A percentile compares a stretch with the other conserved stretches of the same genome.
Conservation (phyloP, 148 eudicot species). For the Pouteria glomerata region DNA sequence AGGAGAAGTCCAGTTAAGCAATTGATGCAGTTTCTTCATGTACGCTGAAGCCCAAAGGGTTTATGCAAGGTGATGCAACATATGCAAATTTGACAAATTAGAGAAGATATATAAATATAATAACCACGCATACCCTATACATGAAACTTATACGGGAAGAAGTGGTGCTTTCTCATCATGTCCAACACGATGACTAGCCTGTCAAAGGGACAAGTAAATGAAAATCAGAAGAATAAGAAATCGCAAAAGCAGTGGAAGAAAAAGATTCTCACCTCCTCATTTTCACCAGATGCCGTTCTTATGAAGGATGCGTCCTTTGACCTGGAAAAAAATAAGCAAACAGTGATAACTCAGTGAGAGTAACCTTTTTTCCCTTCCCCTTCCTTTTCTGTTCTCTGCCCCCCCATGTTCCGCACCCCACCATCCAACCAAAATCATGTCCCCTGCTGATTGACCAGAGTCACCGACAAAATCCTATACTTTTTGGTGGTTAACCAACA, state of each 20-base stretch:
- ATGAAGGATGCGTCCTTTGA: neutral
- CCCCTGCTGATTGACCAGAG: neutral
- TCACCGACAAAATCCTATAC: neutral
- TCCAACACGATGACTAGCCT: neutral
- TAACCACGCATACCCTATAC: neutral
- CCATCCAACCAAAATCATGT: too few relatives aligned
- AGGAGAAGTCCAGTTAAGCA: neutral
- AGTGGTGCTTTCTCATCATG: neutral
- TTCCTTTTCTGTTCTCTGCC: neutral
- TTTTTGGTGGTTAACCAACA: neutral
- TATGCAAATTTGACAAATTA: neutral
- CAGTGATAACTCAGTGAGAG: neutral
- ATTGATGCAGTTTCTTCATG: too few relatives aligned
- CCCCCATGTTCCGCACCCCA: neutral
- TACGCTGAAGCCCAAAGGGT: too few relatives aligned
- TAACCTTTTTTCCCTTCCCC: neutral
- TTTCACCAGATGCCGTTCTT: neutral
- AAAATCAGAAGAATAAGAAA: neutral
- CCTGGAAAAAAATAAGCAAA: neutral
- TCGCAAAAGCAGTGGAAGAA: neutral
- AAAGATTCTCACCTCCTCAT: neutral
- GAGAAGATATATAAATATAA: neutral
- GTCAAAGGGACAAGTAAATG: neutral
- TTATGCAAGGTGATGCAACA: too few relatives aligned
- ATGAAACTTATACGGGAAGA: neutral